Evolutionary conservation across 352 stramenopile species (phyloP).

Genomic region (Phytopythium chamaehyphon): DNA sequence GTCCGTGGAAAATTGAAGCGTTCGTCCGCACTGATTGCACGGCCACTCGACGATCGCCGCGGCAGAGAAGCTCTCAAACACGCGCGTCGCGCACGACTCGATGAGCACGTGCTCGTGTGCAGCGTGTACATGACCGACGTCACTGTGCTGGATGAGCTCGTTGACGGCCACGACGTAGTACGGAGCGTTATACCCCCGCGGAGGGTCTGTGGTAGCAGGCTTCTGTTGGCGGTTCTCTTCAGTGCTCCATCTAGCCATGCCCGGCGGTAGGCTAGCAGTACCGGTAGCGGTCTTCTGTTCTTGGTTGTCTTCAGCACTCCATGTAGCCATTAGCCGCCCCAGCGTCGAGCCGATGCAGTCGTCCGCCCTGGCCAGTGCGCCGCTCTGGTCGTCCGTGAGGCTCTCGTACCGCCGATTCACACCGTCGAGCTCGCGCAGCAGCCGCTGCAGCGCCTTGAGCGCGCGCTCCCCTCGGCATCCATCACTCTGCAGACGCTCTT

Average conservation of each 20-base stretch:
- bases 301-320: too few relatives aligned
- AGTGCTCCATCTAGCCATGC: too few relatives aligned
- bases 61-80: constrained; percentile 5
- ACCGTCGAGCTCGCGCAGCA: constrained; percentile 13
- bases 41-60: constrained; percentile 8
- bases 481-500: not conserved
- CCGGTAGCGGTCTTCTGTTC: too few relatives aligned
- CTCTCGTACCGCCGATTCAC: constrained; percentile 7
- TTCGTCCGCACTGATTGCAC: constrained; percentile 5
- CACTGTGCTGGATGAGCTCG: constrained; percentile 13
- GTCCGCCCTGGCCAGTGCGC: too few relatives aligned
- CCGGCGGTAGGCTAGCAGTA: too few relatives aligned
- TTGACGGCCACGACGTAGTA: constrained; percentile 6
- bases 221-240: not conserved
- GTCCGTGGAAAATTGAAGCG: constrained; percentile 6
- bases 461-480: not conserved
- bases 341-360: too few relatives aligned
- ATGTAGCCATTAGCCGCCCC: too few relatives aligned
- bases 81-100: constrained; percentile 7
- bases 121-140: constrained; percentile 10
- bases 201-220: not conserved
- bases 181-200: not conserved
- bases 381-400: not conserved
- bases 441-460: constrained; percentile 7
- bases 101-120: constrained; percentile 17